Conservation (phyloP, 805 yeast species). For the Komagataella mondaviorum region DNA sequence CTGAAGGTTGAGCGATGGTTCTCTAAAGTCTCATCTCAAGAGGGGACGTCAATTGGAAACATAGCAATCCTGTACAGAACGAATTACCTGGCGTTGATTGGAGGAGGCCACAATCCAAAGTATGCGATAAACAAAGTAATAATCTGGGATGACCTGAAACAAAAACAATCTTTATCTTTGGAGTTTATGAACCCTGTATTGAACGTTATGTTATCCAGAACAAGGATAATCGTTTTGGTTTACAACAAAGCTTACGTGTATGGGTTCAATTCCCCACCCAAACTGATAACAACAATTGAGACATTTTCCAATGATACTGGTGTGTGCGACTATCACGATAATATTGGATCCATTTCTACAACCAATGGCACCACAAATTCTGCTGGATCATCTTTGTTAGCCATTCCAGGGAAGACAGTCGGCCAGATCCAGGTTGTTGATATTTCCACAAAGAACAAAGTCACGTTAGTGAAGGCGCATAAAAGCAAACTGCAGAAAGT, state of each 20-base stretch:
- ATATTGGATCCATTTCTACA: constrained; percentile 21
- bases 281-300: constrained; percentile 46
- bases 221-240: constrained; percentile 62
- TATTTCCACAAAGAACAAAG: constrained; percentile 48
- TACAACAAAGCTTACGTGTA: constrained; percentile 57
- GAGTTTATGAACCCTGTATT: constrained; percentile 70
- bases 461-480: constrained; percentile 69
- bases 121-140: constrained; percentile 70
- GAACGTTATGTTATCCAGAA: constrained; percentile 62
- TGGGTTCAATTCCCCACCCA: constrained; percentile 74
- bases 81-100: constrained; percentile 79
- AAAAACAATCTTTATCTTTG: constrained; percentile 54
- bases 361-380: neutral
- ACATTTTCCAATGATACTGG: constrained; percentile 54
- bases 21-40: constrained; percentile 10
- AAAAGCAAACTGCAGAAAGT: constrained; percentile 50
- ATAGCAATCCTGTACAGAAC: constrained; percentile 82
- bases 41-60: constrained; percentile 51
- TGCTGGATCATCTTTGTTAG: constrained; percentile 25
- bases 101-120: constrained; percentile 76
- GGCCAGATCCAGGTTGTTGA: constrained; percentile 80
- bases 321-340: constrained; percentile 29
- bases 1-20: constrained; percentile 51
- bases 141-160: constrained; percentile 86
- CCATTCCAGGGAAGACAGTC: constrained; percentile 60